These are phyloP conservation scores for Lachnellula hyalina DNA, from an alignment of 2,329 filamentous ascomycete species.

Conservation along the genomic window DNA sequence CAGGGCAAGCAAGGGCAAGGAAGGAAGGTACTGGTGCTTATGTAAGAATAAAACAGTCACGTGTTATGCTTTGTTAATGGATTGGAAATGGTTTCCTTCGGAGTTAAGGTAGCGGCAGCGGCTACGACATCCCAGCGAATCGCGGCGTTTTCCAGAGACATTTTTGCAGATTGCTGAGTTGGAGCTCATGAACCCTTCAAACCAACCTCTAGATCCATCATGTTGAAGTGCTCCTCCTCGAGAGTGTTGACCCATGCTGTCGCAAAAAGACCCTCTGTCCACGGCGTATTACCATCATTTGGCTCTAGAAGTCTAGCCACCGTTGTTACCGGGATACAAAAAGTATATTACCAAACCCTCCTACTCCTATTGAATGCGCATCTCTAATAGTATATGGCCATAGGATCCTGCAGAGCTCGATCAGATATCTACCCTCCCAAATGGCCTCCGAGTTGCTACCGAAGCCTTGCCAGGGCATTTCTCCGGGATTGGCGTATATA, in stretches of 20 bases:
- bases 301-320: conserved; percentile 29
- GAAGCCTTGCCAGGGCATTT: conserved; percentile 94
- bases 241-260: conserved; percentile 20
- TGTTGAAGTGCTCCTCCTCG: conserved; percentile 28
- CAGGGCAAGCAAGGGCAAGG: too few species aligned
- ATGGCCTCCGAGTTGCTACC: conserved; percentile 90
- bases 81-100: too few species aligned
- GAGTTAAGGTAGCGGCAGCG: too few species aligned
- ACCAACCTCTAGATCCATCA: conserved; percentile 13
- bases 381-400: conserved; percentile 13
- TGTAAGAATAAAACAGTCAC: too few species aligned
- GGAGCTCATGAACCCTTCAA: neutral
- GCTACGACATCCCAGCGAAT: too few species aligned
- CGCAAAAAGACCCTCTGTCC: conserved; percentile 11
- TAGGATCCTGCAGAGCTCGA: conserved; percentile 84
- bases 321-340: conserved; percentile 30
- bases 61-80: too few species aligned
- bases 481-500: conserved; percentile 89
- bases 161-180: neutral
- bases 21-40: too few species aligned
- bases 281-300: conserved; percentile 20
- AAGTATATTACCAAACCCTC: conserved; percentile 18
- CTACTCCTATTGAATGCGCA: neutral
- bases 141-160: neutral
- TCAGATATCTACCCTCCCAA: conserved; percentile 79